Evolutionary conservation across 2,329 filamentous ascomycete genomes (phyloP).

Genomic region (Arthrobotrys sinensis): DNA sequence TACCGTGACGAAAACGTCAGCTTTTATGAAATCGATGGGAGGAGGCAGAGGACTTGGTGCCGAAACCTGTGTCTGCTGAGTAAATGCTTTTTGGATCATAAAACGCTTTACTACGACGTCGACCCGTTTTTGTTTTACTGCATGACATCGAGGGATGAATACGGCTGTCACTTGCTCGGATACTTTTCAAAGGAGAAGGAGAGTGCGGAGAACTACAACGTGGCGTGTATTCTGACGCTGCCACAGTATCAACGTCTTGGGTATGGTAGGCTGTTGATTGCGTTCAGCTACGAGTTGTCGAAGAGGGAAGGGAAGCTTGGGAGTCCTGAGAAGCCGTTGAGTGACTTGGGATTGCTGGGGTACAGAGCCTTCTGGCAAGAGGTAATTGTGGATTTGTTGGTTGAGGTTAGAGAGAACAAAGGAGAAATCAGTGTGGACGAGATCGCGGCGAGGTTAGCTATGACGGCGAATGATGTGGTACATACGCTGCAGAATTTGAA

Average conservation of each 20-base stretch:
- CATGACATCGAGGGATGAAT: constrained; percentile 90
- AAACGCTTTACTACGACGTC: constrained; percentile 99
- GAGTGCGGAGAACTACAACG: constrained; percentile 95
- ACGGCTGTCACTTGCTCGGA: constrained; percentile 96
- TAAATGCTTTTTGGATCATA: constrained; percentile 97
- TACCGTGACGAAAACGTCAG: constrained; percentile 94
- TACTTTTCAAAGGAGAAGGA: constrained; percentile 99
- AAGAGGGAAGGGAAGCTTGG: constrained; percentile 96
- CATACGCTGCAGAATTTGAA: constrained; percentile 93
- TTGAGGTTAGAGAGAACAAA: constrained; percentile 78
- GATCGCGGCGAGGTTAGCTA: constrained; percentile 83
- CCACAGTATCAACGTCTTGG: constrained; percentile 97
- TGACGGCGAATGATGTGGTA: constrained; percentile 98
- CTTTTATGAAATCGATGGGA: constrained; percentile 97
- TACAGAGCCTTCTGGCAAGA: constrained; percentile 99
- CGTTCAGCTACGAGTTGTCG: constrained; percentile 96
- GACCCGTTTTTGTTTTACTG: constrained; percentile 99
- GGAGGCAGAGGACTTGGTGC: constrained; percentile 94
- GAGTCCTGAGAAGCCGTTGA: constrained; percentile 95
- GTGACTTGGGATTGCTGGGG: constrained; percentile 90
- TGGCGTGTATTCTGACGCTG: constrained; percentile 96
- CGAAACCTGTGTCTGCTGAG: constrained; percentile 93
- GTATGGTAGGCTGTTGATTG: constrained; percentile 91
- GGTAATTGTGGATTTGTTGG: constrained; percentile 88
- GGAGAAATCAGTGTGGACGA: constrained; percentile 87